Percentiles rank a stretch among this genome's conserved stretches.
These are phyloP conservation scores for Phytophthora multivora DNA, from an alignment of 352 stramenopile species.

Conservation along the genomic window DNA sequence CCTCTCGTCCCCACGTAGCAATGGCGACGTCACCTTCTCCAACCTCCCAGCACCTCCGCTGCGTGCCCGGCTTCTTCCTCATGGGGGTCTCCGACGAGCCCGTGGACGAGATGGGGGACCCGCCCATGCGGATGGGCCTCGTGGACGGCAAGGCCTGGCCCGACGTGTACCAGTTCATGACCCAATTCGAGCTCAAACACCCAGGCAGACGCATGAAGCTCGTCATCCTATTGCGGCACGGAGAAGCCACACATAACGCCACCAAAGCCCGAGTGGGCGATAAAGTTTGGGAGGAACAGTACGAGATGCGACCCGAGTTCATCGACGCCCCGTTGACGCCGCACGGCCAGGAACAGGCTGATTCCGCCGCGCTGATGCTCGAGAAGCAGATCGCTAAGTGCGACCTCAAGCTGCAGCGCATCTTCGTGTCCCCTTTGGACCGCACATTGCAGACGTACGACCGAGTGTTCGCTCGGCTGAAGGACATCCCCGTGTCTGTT, in stretches of 20 bases:
- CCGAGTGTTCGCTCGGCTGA: slow-evolving; percentile 34
- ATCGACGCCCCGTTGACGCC: slow-evolving; percentile 63
- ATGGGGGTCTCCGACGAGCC: slow-evolving; percentile 40
- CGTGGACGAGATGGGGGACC: slow-evolving; percentile 37
- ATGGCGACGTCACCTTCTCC: slow-evolving; percentile 1
- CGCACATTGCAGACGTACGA: slow-evolving; percentile 70
- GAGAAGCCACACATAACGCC: slow-evolving; percentile 72
- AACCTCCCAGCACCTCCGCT: slow-evolving; percentile 25
- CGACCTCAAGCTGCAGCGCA: slow-evolving; percentile 53
- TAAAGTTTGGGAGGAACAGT: slow-evolving; percentile 52
- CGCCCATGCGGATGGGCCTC: slow-evolving; percentile 46
- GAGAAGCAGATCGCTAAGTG: slow-evolving; percentile 48
- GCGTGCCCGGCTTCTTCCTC: slow-evolving; percentile 48
- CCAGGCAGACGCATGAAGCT: slow-evolving; percentile 42
- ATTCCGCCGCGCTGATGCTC: slow-evolving; percentile 41
- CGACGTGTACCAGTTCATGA: slow-evolving; percentile 44
- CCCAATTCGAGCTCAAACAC: slow-evolving; percentile 28
- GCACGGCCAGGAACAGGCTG: slow-evolving; percentile 44
- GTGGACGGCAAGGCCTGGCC: slow-evolving; percentile 47
- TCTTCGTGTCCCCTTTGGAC: slow-evolving; percentile 73
- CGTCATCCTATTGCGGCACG: slow-evolving; percentile 67
- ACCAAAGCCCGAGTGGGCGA: slow-evolving; percentile 61
- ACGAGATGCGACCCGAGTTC: slow-evolving; percentile 56
- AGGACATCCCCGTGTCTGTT: slow-evolving; percentile 47
- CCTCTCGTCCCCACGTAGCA: slow-evolving; percentile 21